Evolutionary conservation across 2,329 filamentous ascomycete species (phyloP).

Genomic region (Verruconis gallopava): DNA sequence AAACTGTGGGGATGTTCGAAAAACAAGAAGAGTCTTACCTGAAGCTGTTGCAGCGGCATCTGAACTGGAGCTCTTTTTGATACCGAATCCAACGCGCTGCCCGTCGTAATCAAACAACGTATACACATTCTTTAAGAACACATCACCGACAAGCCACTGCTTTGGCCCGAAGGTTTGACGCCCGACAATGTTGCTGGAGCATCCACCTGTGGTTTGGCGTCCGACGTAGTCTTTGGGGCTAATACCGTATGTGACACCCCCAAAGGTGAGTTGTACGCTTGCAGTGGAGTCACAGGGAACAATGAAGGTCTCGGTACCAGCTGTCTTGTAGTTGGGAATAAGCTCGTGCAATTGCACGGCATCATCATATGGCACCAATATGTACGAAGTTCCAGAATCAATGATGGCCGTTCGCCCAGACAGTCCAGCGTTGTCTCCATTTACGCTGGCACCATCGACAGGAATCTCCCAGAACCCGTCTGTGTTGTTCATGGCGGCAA

Average conservation of each 20-base stretch:
- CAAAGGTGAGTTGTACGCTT: constrained; percentile 53
- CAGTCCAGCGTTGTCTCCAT: constrained; percentile 42
- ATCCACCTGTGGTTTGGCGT: constrained; percentile 21
- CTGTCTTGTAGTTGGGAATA: constrained; percentile 47
- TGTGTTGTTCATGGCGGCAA: constrained; percentile 35
- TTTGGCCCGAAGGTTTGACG: constrained; percentile 48
- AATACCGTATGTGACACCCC: constrained; percentile 52
- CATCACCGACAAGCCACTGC: constrained; percentile 71
- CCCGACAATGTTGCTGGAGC: constrained; percentile 61
- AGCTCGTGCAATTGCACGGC: constrained; percentile 54
- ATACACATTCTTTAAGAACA: constrained; percentile 85
- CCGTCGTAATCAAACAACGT: constrained; percentile 68
- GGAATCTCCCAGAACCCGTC: constrained; percentile 60
- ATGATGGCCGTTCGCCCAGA: constrained; percentile 52
- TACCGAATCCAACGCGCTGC: constrained; percentile 41
- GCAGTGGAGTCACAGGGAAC: constrained; percentile 59
- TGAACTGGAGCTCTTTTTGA: constrained; percentile 2
- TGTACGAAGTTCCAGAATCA: constrained; percentile 72
- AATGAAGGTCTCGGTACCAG: constrained; percentile 50
- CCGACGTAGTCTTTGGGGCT: constrained; percentile 60
- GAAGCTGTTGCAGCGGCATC: too few species aligned
- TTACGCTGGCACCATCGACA: constrained; percentile 51
- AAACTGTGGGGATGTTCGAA: too few species aligned
- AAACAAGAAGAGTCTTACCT: too few species aligned
- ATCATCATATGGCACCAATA: constrained; percentile 56